These are phyloP conservation scores for Ramaria sp. DNA, from an alignment of 768 basidiomycete genomes.

Conservation along the genomic window DNA sequence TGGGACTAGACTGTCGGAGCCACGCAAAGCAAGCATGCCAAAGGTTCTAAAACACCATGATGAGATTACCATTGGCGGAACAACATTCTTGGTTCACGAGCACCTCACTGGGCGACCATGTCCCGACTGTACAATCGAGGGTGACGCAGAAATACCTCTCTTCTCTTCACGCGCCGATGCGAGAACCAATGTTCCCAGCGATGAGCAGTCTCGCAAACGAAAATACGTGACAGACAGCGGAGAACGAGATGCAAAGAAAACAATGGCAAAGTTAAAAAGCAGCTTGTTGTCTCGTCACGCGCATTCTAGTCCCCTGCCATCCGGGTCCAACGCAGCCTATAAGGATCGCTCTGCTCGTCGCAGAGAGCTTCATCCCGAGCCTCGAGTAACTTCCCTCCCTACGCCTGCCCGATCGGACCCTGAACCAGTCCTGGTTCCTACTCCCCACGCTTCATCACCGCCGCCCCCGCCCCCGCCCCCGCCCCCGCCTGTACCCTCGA, in stretches of 20 bases:
- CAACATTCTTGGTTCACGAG: conserved; percentile 60
- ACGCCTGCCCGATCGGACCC: conserved; percentile 9
- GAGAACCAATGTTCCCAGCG: conserved; percentile 7
- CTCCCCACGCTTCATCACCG: conserved; percentile 10
- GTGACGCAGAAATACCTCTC: conserved; percentile 48
- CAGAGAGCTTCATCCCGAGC: conserved; percentile 43
- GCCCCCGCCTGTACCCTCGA: conserved; percentile 37
- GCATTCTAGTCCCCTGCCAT: background rate
- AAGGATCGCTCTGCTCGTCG: conserved; percentile 65
- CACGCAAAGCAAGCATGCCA: conserved; percentile 61
- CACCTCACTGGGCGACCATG: conserved; percentile 57
- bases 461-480: conserved; percentile 23
- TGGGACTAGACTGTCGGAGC: conserved; percentile 48
- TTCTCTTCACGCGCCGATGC: conserved; percentile 27
- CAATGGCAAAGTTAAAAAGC: conserved; percentile 55
- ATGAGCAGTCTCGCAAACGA: conserved; percentile 10
- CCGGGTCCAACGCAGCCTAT: conserved; percentile 24
- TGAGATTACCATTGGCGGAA: conserved; percentile 54
- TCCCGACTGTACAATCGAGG: conserved; percentile 43
- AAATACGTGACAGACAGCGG: conserved; percentile 18
- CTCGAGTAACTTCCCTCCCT: conserved; percentile 37
- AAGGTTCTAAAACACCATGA: conserved; percentile 54
- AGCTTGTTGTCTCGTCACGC: conserved; percentile 46
- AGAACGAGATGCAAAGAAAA: conserved; percentile 46
- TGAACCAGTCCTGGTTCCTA: background rate